Conservation (phyloP, 1,284 basidiomycete species). For the Leccinum variabile region DNA sequence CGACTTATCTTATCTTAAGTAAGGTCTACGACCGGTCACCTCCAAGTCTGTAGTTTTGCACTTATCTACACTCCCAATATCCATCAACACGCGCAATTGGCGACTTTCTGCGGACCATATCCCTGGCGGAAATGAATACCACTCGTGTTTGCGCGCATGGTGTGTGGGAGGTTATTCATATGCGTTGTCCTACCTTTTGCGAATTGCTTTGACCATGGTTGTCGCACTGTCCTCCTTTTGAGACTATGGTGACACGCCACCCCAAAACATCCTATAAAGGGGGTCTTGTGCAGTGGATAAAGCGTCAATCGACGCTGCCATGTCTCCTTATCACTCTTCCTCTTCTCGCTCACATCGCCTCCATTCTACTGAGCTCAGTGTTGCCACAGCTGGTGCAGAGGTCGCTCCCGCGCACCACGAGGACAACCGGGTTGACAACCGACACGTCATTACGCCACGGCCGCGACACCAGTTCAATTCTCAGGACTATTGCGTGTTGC, state of each 20-base stretch:
- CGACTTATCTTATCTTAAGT: not conserved
- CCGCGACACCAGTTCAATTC: conserved; percentile 2
- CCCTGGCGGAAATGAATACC: conserved; percentile 5
- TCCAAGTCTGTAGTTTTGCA: conserved; percentile 7
- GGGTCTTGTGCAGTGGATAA: not conserved
- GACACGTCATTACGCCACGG: not conserved
- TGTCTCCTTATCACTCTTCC: conserved; percentile 4
- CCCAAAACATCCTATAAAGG: conserved; percentile 16
- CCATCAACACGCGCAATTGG: not conserved
- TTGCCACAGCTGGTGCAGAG: not conserved
- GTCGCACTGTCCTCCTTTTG: conserved; percentile 6
- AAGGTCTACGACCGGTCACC: not conserved
- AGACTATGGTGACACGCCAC: conserved; percentile 14
- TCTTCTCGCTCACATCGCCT: not conserved
- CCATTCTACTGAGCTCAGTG: conserved; percentile 9
- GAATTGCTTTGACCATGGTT: conserved; percentile 12
- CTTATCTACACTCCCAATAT: conserved; percentile 3
- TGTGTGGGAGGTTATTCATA: conserved; percentile 14
- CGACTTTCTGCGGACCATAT: not conserved
- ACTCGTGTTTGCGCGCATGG: not conserved
- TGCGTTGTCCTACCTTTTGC: conserved; percentile 10
- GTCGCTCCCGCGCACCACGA: not conserved
- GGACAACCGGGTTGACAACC: not conserved
- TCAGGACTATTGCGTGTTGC: not conserved
- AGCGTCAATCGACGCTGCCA: not conserved